Percentiles rank a stretch among this genome's conserved stretches.
Conservation (phyloP, 495 filamentous ascomycete species). For the Trichocladium uniseriatum region DNA sequence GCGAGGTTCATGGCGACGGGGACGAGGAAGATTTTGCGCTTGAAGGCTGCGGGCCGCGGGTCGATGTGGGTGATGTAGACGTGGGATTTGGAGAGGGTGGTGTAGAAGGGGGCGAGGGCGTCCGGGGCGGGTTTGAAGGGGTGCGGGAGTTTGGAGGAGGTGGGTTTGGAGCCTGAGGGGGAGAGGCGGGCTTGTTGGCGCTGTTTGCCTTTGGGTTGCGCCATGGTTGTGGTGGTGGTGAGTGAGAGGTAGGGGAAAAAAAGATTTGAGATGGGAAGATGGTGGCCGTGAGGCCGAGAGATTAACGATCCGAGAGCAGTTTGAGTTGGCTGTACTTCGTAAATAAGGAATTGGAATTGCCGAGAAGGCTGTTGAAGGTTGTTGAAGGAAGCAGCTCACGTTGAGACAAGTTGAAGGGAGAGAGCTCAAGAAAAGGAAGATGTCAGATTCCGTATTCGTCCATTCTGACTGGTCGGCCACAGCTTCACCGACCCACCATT, state of each 20-base stretch:
- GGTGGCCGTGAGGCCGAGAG: too few species aligned
- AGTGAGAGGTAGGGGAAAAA: background rate
- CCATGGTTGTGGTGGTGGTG: constrained; percentile 9
- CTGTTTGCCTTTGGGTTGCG: constrained; percentile 14
- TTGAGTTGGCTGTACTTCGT: too few species aligned
- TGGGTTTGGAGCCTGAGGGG: background rate
- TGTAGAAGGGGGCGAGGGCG: constrained; percentile 50
- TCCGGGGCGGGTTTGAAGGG: constrained; percentile 57
- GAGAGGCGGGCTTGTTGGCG: constrained; percentile 1
- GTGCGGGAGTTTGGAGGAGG: constrained; percentile 25
- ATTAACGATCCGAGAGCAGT: too few species aligned
- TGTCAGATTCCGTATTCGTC: too few species aligned
- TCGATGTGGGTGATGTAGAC: constrained; percentile 79
- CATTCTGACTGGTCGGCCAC: too few species aligned
- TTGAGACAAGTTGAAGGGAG: too few species aligned
- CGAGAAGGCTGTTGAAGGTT: too few species aligned
- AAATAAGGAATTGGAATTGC: too few species aligned
- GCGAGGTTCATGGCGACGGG: constrained; percentile 59
- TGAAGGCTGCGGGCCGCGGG: constrained; percentile 50
- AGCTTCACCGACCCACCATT: too few species aligned
- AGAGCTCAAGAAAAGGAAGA: too few species aligned
- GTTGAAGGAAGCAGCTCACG: too few species aligned
- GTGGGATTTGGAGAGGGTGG: constrained; percentile 49
- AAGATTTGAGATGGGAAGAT: too few species aligned
- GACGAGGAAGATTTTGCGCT: constrained; percentile 66